phyloP scores from a whole-genome alignment of 331 rosid genomes.

The Quercus lobata region DNA sequence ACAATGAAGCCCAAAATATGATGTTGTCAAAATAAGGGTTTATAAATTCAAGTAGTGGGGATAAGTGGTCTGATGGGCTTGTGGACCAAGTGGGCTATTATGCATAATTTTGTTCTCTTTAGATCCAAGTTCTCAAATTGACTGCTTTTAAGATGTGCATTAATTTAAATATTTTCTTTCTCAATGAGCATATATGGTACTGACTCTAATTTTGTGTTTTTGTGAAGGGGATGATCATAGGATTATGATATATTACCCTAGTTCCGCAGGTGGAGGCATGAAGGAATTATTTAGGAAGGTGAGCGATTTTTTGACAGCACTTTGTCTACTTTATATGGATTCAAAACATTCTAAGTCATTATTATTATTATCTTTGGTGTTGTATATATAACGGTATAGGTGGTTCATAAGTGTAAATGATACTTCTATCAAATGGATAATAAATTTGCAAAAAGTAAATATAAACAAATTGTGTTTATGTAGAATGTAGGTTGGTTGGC shows the following conservation, averaged over 20 bases:
- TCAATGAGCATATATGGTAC: slow-evolving; percentile 9
- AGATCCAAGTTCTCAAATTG: slow-evolving; percentile 12
- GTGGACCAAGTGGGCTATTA: too few species aligned
- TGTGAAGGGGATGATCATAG: slow-evolving; percentile 94
- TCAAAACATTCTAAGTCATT: background rate
- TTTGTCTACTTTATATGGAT: background rate
- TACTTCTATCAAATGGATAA: background rate
- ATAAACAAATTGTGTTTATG: background rate
- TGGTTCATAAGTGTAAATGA: background rate
- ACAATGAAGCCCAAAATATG: background rate
- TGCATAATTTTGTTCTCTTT: too few species aligned
- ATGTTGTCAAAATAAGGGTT: background rate
- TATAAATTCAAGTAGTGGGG: too few species aligned
- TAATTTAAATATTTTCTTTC: slow-evolving; percentile 24
- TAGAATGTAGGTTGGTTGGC: background rate
- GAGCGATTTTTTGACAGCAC: slow-evolving; percentile 12
- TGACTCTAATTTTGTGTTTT: slow-evolving; percentile 33
- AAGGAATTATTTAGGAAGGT: slow-evolving; percentile 99
- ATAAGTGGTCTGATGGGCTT: too few species aligned
- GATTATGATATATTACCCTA: slow-evolving; percentile 98
- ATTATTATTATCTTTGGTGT: background rate
- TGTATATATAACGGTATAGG: background rate
- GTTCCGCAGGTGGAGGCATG: slow-evolving; percentile 99
- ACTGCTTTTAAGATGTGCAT: slow-evolving; percentile 1
- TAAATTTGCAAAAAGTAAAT: background rate